Conservation (phyloP, 495 filamentous ascomycete species). For the Xylaria castorea region DNA sequence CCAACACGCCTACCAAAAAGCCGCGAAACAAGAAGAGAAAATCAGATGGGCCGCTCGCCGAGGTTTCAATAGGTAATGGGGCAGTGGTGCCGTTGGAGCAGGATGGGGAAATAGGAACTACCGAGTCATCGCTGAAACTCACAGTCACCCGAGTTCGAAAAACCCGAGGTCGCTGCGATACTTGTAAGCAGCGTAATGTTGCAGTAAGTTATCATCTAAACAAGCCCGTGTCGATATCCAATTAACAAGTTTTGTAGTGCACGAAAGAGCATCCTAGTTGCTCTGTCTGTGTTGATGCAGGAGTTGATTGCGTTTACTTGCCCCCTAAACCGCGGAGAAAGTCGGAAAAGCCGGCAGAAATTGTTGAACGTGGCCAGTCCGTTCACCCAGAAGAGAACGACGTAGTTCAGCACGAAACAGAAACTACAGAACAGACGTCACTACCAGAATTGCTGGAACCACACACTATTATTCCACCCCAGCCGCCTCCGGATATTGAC, state of each 20-base stretch:
- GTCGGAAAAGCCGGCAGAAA: constrained; percentile 28
- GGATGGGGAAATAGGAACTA: constrained; percentile 36
- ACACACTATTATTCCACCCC: constrained; percentile 1
- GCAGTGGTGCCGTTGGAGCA: constrained; percentile 29
- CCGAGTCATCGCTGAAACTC: constrained; percentile 34
- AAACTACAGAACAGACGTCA: not conserved
- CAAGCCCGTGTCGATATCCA: not conserved
- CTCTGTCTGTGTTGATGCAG: constrained; percentile 41
- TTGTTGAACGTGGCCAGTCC: constrained; percentile 30
- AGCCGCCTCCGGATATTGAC: constrained; percentile 31
- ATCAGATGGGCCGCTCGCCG: constrained; percentile 27
- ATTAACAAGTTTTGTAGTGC: constrained; percentile 42
- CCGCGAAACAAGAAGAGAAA: constrained; percentile 41
- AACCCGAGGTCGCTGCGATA: constrained; percentile 48
- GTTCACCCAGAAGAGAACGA: constrained; percentile 22
- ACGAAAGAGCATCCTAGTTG: constrained; percentile 50
- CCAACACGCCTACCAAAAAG: constrained; percentile 34
- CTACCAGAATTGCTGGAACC: constrained; percentile 7
- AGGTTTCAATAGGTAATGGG: constrained; percentile 28
- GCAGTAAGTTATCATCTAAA: constrained; percentile 33
- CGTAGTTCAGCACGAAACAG: constrained; percentile 1
- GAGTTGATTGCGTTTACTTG: constrained; percentile 45
- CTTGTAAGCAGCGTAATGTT: constrained; percentile 43
- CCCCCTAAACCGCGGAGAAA: constrained; percentile 39
- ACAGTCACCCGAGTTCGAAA: constrained; percentile 22